Conservation (phyloP, 2,329 filamentous ascomycete species). For the Metarhizium sp. region DNA sequence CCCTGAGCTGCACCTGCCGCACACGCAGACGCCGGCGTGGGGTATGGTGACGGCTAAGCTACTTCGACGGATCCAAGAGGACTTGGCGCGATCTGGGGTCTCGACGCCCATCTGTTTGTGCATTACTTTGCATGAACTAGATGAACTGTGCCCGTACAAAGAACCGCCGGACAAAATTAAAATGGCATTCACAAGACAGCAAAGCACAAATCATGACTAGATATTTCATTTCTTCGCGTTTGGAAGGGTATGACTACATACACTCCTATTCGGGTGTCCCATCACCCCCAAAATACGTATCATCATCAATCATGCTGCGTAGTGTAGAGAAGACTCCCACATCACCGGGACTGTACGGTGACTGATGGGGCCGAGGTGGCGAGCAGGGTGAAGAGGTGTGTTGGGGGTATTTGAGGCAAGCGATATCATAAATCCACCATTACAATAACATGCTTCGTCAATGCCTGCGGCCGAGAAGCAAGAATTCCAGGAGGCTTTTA, state of each 20-base stretch:
- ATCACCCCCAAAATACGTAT: conserved; percentile 9
- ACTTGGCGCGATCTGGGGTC: too few species aligned
- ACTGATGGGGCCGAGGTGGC: conserved; percentile 3
- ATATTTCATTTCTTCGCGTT: conserved; percentile 13
- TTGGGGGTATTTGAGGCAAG: conserved; percentile 11
- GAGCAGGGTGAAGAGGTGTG: conserved; percentile 9
- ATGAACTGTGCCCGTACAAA: neutral
- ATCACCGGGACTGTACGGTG: conserved; percentile 4
- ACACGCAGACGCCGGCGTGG: neutral
- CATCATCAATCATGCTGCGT: conserved; percentile 13
- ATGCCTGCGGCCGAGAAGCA: conserved; percentile 2
- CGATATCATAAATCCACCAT: conserved; percentile 10
- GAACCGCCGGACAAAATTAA: neutral
- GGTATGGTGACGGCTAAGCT: too few species aligned
- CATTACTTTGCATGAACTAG: neutral
- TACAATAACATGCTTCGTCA: conserved; percentile 10
- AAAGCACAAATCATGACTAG: neutral
- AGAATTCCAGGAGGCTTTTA: neutral
- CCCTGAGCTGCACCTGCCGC: neutral
- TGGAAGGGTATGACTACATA: conserved; percentile 14
- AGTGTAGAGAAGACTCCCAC: conserved; percentile 8
- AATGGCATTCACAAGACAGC: neutral
- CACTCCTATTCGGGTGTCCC: conserved; percentile 13
- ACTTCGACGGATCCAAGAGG: too few species aligned
- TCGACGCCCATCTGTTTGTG: too few species aligned